Evolutionary conservation across 2,329 filamentous ascomycete species (phyloP).

Genomic region (Tetracladium maxilliforme): DNA sequence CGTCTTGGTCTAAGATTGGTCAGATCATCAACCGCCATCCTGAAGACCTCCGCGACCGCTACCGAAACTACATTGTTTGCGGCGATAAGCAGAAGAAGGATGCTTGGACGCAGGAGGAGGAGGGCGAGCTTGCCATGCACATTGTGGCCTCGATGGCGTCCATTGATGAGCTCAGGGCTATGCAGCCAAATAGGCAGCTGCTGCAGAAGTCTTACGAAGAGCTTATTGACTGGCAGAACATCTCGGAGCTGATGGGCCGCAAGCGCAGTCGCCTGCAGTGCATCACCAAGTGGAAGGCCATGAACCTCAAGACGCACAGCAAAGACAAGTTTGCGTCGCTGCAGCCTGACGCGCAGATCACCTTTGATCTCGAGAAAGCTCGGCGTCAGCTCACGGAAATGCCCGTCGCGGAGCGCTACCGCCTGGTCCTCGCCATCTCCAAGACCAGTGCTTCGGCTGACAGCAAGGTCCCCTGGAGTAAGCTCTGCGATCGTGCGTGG

Average conservation of each 20-base stretch:
- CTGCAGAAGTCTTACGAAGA: slow-evolving; percentile 15
- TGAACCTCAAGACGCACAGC: slow-evolving; percentile 18
- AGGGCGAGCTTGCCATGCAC: slow-evolving; percentile 31
- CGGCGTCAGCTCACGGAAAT: too few species aligned
- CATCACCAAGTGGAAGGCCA: slow-evolving; percentile 47
- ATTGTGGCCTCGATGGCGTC: slow-evolving; percentile 36
- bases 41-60: slow-evolving; percentile 55
- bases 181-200: slow-evolving; percentile 4
- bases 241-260: slow-evolving; percentile 46
- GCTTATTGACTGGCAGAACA: slow-evolving; percentile 48
- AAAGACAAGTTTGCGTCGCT: slow-evolving; percentile 7
- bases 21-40: slow-evolving; percentile 46
- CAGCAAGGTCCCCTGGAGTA: too few species aligned
- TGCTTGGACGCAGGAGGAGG: slow-evolving; percentile 47
- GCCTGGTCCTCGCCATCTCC: too few species aligned
- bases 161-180: slow-evolving; percentile 22
- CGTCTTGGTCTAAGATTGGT: slow-evolving; percentile 43
- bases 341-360: background rate
- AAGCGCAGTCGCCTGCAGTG: slow-evolving; percentile 54
- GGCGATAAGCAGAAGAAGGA: slow-evolving; percentile 34
- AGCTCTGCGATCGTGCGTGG: too few species aligned
- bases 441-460: too few species aligned
- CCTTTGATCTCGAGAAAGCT: too few species aligned
- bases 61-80: slow-evolving; percentile 51
- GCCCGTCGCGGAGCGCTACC: too few species aligned